Base-by-base conservation (phyloP, 805 yeast genomes). In the Lipomyces sp. region DNA sequence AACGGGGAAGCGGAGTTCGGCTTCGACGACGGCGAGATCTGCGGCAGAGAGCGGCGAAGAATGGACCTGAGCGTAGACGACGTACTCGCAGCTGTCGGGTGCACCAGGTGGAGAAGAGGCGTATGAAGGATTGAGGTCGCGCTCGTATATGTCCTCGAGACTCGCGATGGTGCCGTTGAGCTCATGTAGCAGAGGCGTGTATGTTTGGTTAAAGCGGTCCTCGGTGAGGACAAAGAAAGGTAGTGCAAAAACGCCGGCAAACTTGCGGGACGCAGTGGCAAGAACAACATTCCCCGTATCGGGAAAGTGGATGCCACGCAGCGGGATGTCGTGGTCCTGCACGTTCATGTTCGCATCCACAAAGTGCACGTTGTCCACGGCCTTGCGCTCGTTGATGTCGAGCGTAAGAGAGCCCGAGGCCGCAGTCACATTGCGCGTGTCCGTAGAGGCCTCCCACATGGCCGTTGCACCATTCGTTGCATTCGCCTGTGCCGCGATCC, bases 1-100 rank as follows among this genome's bases (percentile, higher is more conserved):
- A n/a, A 77, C 63, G 1, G 96, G 97, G 55, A 76, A 71, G 10
- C 59, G 64, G 19, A 89, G 68, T 65, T 90, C 98, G 33, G 79
- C 75, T 59, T 90, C 96, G 28, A 90, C 80, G 42, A 70, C 70
- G 38, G 71, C 62, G 51, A 88, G 63, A 55, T 88, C 81, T 7
- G 73, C 71, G 18, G 70, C 69, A 3, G 78, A 70, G 31, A 77
- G 71, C 11, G 73, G 72, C 14, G 88, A 80, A n/a, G 84, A 77
- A 34, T 78, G 78, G 18, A 86, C 65, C 61, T 88, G 95, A 43
- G 87, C 70, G 61, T 76, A 89, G 0, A 79, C 66, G 18, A 88
- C 69, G 56, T 74, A 81, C 65, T 90, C 98, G 68, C 98, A 90
- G 32, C 49, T 52, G 43, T 59, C 46, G 16, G 57, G 43, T 3